These are phyloP conservation scores for Fusarium fujikuroi DNA, from an alignment of 2,329 filamentous ascomycete species.

Conservation along the genomic window DNA sequence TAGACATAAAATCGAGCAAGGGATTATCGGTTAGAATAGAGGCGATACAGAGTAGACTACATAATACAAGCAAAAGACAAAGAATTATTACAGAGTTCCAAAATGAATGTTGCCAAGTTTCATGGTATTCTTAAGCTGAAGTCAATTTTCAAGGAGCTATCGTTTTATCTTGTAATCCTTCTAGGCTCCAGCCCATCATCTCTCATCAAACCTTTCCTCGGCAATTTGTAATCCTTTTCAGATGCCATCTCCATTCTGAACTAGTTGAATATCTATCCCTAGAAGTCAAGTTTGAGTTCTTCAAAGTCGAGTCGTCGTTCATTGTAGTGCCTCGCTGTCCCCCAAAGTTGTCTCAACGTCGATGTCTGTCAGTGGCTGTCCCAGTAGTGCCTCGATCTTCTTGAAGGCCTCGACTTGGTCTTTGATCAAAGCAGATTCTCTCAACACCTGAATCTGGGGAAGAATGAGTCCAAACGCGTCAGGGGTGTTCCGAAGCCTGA, in stretches of 20 bases:
- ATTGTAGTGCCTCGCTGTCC: neutral
- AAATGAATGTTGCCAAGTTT: neutral
- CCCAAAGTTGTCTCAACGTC: neutral
- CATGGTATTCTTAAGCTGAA: neutral
- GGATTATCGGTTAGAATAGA: neutral
- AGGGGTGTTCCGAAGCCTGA: rapidly evolving
- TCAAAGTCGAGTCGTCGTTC: neutral
- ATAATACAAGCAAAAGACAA: neutral
- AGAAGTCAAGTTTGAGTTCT: neutral
- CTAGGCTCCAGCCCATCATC: neutral
- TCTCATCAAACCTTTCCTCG: neutral
- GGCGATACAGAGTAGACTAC: rapidly evolving
- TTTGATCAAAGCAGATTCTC: neutral
- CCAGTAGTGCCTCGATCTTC: neutral
- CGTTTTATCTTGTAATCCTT: neutral
- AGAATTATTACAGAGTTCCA: too few species aligned
- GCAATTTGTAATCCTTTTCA: neutral
- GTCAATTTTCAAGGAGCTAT: neutral
- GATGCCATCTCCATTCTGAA: neutral
- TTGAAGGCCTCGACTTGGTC: neutral
- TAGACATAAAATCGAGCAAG: neutral
- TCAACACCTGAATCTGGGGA: rapidly evolving
- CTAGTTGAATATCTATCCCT: neutral
- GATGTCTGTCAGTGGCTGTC: neutral
- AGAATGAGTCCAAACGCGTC: rapidly evolving